phyloP scores from a whole-genome alignment of 2,329 filamentous ascomycete genomes.

The Biscogniauxia marginata region DNA sequence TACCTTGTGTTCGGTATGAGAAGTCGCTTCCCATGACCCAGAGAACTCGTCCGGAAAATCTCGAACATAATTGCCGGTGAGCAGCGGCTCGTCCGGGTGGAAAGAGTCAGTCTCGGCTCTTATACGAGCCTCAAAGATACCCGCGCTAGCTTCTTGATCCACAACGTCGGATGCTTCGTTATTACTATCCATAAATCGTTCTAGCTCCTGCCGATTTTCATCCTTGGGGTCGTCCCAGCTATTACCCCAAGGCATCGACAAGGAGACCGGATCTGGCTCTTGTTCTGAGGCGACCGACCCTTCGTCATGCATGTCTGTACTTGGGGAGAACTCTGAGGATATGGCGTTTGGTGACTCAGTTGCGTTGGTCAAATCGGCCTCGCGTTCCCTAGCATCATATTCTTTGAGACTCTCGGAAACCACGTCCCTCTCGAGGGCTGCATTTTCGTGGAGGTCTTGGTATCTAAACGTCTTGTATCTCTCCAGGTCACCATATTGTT shows the following conservation, averaged over 20 bases:
- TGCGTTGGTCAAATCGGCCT: constrained; percentile 1
- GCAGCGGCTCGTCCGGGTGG: constrained; percentile 15
- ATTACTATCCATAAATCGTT: constrained; percentile 30
- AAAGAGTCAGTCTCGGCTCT: constrained; percentile 23
- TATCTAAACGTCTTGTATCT: constrained; percentile 38
- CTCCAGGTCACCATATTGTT: constrained; percentile 41
- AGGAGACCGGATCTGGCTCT: background rate
- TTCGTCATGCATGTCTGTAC: background rate
- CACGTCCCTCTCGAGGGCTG: constrained; percentile 30
- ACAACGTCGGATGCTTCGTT: constrained; percentile 30
- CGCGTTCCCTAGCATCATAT: constrained; percentile 36
- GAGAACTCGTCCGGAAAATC: constrained; percentile 55
- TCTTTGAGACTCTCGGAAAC: constrained; percentile 37
- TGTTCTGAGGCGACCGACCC: background rate
- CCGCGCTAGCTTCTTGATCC: constrained; percentile 27
- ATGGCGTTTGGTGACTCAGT: background rate
- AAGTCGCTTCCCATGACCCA: constrained; percentile 37
- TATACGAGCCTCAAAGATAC: constrained; percentile 21
- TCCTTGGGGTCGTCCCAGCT: constrained; percentile 2
- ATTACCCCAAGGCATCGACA: background rate
- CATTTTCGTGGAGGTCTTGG: constrained; percentile 36
- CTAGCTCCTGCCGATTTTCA: constrained; percentile 27
- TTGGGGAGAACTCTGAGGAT: background rate
- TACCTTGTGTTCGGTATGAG: background rate
- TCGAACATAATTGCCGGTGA: constrained; percentile 49